These are phyloP conservation scores for Neurospora intermedia DNA, from an alignment of 495 filamentous ascomycete genomes.

Conservation along the genomic window DNA sequence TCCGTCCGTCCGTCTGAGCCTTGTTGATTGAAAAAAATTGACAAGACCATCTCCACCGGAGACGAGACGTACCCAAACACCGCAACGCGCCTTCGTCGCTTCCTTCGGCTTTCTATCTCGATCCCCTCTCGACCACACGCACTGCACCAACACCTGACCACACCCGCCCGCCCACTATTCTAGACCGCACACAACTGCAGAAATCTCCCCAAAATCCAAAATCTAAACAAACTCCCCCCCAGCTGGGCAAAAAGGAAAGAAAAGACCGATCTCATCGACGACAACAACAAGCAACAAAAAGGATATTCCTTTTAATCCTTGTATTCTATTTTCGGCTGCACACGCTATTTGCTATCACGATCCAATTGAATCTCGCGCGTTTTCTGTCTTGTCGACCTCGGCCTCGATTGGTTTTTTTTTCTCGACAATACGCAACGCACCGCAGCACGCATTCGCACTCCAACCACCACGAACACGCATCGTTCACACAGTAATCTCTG, in stretches of 20 bases:
- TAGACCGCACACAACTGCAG: conserved; percentile 18
- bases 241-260: conserved; percentile 5
- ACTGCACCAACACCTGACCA: neutral
- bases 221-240: conserved; percentile 1
- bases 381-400: conserved; percentile 12
- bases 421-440: neutral
- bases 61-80: conserved; percentile 3
- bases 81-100: neutral
- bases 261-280: conserved; percentile 12
- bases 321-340: conserved; percentile 17
- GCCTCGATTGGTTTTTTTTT: neutral
- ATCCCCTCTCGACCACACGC: neutral
- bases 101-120: neutral
- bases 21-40: conserved; percentile 14
- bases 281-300: conserved; percentile 8
- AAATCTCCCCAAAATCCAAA: conserved; percentile 1
- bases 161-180: conserved; percentile 3
- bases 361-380: conserved; percentile 6
- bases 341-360: neutral
- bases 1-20: conserved; percentile 6
- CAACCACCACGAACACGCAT: neutral
- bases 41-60: neutral
- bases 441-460: neutral
- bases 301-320: conserved; percentile 24
- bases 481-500: neutral